Evolutionary conservation across 2,329 filamentous ascomycete species (phyloP).

Genomic region (Curvularia spicifera): DNA sequence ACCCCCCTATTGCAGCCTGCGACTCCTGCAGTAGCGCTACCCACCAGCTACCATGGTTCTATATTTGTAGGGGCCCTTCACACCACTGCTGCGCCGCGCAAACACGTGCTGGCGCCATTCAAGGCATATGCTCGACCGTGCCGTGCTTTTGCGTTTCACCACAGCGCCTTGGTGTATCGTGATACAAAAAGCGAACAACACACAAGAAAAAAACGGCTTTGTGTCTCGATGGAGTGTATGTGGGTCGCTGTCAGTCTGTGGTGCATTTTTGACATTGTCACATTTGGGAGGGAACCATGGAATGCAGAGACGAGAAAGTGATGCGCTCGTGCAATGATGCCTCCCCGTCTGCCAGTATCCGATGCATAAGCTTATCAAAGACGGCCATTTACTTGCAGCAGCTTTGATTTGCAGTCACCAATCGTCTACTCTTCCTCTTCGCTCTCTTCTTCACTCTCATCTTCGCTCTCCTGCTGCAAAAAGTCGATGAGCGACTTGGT

Average conservation of each 20-base stretch:
- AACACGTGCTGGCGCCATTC: neutral
- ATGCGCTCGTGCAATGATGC: neutral
- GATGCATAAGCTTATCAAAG: no score
- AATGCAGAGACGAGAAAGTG: neutral
- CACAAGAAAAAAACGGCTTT: neutral
- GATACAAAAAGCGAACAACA: neutral
- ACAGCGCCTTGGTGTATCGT: neutral
- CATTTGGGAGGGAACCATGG: neutral
- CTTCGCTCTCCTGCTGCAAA: slow-evolving; percentile 78
- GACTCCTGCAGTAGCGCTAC: slow-evolving; percentile 7
- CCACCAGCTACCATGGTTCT: neutral
- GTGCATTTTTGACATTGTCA: neutral
- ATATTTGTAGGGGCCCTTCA: neutral
- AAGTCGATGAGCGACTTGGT: slow-evolving; percentile 78
- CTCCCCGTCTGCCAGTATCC: neutral
- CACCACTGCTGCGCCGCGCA: neutral
- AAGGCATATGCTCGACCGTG: neutral
- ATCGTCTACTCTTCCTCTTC: slow-evolving; percentile 56
- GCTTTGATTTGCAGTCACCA: neutral
- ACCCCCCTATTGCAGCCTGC: neutral
- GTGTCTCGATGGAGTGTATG: neutral
- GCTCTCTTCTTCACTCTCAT: slow-evolving; percentile 67
- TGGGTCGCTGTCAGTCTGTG: neutral
- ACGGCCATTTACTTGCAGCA: neutral
- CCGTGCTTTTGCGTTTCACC: slow-evolving; percentile 8